Base-by-base conservation (phyloP, 345 rosid species). In the Gynandropsis gynandra region DNA sequence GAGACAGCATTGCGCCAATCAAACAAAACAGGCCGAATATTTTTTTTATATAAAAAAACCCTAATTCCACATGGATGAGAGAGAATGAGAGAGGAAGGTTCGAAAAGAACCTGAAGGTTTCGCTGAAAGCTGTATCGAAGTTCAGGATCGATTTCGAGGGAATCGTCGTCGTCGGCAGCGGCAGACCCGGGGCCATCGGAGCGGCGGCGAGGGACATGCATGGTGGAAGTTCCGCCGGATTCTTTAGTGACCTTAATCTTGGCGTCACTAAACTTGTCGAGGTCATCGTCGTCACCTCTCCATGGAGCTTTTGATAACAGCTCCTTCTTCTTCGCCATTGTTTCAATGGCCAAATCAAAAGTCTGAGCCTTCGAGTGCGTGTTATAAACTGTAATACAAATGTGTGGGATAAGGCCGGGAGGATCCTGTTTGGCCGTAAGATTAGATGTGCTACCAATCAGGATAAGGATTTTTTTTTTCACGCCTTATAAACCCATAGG, bases 61-160 rank as follows among this genome's bases (percentile, higher is more conserved):
- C 29, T 24, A 24, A 24, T 24, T 24, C 29, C 29, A 24, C 29
- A 24, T 5, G 29, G 29, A 24, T 2, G 29, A 24, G 29, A 24
- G 29, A 24, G 29, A 49, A 29, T 0, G 12, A 27, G 9, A 62
- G 12, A 52, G 14, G 29, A 18, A 4, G 5, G 13, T 12, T 16
- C 10, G 1, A 20, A 24, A n/a, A 34, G 38, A 11, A 83, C 96
- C 98, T 77, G 79, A 52, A 52, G 79, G 72, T 90, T 87, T 19
- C 98, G 95, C 58, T 90, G 81, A 77, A 87, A 90, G 77, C 98
- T 90, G 79, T 87, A 90, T 1, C 96, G 98, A 49, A 90, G 96
- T 72, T 84, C 80, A 18, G 98, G 95, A 70, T 90, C 96, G 11
- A 90, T 80, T n/a, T 77, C 83, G 14, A 83, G 77, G 41, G 61